Evolutionary conservation across 805 yeast species (phyloP), one percentile per base, ranked within the genome.

Genomic region (Blastobotrys parvus): DNA sequence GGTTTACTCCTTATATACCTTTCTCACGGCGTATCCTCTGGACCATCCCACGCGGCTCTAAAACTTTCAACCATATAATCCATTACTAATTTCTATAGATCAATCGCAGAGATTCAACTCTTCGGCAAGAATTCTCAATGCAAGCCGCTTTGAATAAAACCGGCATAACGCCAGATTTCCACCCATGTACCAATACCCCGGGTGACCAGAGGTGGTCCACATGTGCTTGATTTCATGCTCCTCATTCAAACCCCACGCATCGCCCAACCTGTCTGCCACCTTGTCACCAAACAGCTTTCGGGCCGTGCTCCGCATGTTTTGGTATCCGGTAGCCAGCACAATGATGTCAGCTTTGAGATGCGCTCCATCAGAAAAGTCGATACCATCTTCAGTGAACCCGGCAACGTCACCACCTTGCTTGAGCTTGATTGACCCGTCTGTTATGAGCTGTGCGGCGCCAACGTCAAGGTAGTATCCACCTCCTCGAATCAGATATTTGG

Each of bases 391-490:
- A n/a, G 60, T 55, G 53, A 70, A 67, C 32, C 56, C 49, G 32
- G 58, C 60, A 31, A 70, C 60, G 35, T 50, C 57, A 5, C 69
- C 67, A 37, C 61, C 59, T 52, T 65, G 62, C 21, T 32, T 32
- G 39, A 70, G 53, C 25, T 57, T 54, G 44, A 70, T 62, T 45
- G 64, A 63, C 11, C 67, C 70, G 10, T 67, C 64, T 31, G 57
- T 55, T 44, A 70, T 66, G 45, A 64, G 53, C 34, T 59, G 61
- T 23, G 71, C 65, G 45, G 68, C 63, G 6, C 75, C 75, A 36
- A 67, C 71, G 47, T 70, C 72, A 43, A 66, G 66, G 50, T 70
- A 70, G 51, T 69, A 70, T 32, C 75, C 75, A 0, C 74, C 72
- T 25, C 71, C 71, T 50, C 68, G 59, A 41, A 70, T 56, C 47